These are phyloP conservation scores for Tuber calosporum DNA, from an alignment of 495 filamentous ascomycete genomes.

Conservation along the genomic window DNA sequence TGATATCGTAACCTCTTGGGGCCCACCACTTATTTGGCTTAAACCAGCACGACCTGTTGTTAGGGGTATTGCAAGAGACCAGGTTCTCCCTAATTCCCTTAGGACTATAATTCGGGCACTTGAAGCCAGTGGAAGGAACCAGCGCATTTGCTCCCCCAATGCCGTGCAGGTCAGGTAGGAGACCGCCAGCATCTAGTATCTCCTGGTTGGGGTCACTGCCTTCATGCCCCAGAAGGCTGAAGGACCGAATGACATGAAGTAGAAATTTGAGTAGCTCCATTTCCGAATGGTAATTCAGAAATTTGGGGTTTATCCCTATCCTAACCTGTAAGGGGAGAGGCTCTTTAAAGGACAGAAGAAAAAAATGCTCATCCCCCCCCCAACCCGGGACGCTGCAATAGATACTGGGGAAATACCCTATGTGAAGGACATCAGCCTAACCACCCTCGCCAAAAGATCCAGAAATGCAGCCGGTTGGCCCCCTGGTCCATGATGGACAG, in stretches of 20 bases:
- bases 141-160: not conserved
- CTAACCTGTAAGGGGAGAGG: not conserved
- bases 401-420: not conserved
- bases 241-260: not conserved
- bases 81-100: not conserved
- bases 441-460: not conserved
- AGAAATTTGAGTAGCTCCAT: conserved; percentile 1
- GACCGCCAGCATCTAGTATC: not conserved
- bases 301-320: not conserved
- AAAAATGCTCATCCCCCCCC: not conserved
- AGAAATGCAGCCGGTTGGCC: not conserved
- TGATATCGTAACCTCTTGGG: not conserved
- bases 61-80: not conserved
- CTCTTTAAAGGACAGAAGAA: not conserved
- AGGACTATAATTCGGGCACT: not conserved
- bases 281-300: not conserved
- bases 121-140: not conserved
- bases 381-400: not conserved
- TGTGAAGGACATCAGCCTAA: not conserved
- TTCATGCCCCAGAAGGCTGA: not conserved
- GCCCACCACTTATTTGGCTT: not conserved
- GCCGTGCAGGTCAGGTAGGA: not conserved
- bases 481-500: not conserved
- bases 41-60: not conserved
- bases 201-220: not conserved